Conservation (phyloP, 164 flowering plant species). For the Piper betle region DNA sequence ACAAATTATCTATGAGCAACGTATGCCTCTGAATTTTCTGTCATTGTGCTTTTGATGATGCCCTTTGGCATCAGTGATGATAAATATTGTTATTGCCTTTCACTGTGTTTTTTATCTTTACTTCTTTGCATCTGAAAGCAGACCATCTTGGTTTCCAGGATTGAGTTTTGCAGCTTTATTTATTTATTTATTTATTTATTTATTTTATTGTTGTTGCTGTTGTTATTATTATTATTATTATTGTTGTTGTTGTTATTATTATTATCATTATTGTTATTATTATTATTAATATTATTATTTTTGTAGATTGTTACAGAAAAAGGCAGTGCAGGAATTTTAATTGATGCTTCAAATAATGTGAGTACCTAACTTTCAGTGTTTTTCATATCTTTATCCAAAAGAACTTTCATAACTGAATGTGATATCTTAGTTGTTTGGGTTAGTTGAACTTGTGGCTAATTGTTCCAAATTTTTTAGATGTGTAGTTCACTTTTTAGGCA, state of each 20-base stretch:
- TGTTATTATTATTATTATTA: neutral
- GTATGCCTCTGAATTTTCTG: slow-evolving; percentile 3
- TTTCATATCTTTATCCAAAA: too few species aligned
- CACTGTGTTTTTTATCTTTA: too few species aligned
- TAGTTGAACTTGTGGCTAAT: too few species aligned
- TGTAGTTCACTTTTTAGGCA: too few species aligned
- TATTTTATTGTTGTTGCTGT: neutral
- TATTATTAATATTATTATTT: neutral
- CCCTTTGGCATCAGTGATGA: neutral
- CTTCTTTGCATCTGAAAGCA: neutral
- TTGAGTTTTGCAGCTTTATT: neutral
- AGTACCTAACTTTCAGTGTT: neutral
- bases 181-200: neutral
- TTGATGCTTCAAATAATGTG: neutral
- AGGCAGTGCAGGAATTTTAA: neutral
- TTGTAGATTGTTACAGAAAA: neutral
- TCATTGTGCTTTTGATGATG: too few species aligned
- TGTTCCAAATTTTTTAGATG: too few species aligned
- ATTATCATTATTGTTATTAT: too few species aligned
- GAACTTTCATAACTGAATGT: neutral
- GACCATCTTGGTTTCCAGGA: neutral
- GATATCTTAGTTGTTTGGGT: too few species aligned
- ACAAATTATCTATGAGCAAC: slow-evolving; percentile 21
- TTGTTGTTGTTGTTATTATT: neutral
- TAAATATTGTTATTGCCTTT: neutral